Evolutionary conservation across 2,329 filamentous ascomycete genomes (phyloP).

Genomic region (Cladosporium sp.): DNA sequence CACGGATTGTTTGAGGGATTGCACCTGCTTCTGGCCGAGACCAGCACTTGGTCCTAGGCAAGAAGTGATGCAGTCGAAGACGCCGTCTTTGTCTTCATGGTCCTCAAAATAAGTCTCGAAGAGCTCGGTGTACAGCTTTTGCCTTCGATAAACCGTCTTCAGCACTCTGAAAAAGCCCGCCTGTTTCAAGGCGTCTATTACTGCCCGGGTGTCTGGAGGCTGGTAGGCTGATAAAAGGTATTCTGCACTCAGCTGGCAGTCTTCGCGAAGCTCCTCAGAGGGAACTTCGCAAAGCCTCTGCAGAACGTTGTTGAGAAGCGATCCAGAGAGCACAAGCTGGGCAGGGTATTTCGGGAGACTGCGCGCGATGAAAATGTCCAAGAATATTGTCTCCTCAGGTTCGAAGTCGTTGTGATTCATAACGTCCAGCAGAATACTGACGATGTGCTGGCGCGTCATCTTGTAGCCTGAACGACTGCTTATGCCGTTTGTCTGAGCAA

Average conservation of each 20-base stretch:
- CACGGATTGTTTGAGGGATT: constrained; percentile 64
- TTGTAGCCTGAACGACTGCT: constrained; percentile 24
- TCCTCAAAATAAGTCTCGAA: constrained; percentile 82
- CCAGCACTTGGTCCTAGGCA: constrained; percentile 61
- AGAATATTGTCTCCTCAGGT: constrained; percentile 77
- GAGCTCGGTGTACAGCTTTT: constrained; percentile 73
- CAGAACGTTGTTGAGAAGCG: constrained; percentile 67
- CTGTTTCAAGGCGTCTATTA: constrained; percentile 71
- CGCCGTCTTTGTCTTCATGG: constrained; percentile 61
- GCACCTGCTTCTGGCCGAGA: constrained; percentile 62
- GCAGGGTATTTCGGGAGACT: constrained; percentile 96
- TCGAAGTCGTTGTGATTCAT: constrained; percentile 75
- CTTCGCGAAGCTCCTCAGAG: constrained; percentile 71
- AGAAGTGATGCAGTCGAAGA: constrained; percentile 74
- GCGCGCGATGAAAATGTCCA: constrained; percentile 97
- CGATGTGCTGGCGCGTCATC: constrained; percentile 82
- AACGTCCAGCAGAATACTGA: constrained; percentile 84
- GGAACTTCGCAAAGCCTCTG: constrained; percentile 80
- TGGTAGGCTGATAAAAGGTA: constrained; percentile 92
- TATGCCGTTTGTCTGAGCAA: constrained; percentile 21
- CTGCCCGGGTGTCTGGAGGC: constrained; percentile 67
- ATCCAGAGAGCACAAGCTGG: constrained; percentile 84
- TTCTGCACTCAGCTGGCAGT: constrained; percentile 94
- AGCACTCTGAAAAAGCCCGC: constrained; percentile 87
- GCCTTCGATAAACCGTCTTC: constrained; percentile 76